Percentiles rank a stretch among this genome's conserved stretches.
phyloP scores from a whole-genome alignment of 352 stramenopile species.

The Phytopythium ostracodes region DNA sequence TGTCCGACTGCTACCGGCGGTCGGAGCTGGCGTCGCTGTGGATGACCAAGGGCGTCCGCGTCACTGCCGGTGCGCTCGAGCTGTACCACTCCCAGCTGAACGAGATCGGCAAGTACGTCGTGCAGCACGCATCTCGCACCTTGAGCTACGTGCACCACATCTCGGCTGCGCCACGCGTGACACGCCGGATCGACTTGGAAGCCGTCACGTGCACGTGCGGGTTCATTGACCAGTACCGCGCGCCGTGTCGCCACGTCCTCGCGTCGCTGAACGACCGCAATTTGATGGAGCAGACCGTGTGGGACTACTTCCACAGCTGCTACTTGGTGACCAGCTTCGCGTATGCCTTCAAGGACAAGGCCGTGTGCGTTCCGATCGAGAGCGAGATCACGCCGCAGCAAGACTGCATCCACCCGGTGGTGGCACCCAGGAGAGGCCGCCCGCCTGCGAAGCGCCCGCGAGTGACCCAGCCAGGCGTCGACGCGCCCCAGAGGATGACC shows the following conservation, averaged over 20 bases:
- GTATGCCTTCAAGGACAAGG: conserved; percentile 4
- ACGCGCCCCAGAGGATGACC: background rate
- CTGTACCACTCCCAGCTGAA: background rate
- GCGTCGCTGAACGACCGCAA: conserved; percentile 2
- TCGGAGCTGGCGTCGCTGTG: conserved; percentile 1
- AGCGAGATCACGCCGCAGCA: background rate
- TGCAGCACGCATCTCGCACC: conserved; percentile 4
- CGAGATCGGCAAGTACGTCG: conserved; percentile 4
- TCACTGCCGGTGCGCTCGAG: conserved; percentile 1
- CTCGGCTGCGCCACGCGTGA: background rate
- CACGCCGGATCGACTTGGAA: conserved; percentile 4
- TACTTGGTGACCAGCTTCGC: conserved; percentile 4
- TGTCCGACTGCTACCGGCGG: conserved; percentile 1
- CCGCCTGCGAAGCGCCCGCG: conserved; percentile 3
- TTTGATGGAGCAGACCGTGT: background rate
- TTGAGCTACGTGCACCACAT: conserved; percentile 5
- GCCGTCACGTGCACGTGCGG: conserved; percentile 3
- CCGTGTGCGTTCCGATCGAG: conserved; percentile 3
- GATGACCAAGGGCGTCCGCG: background rate
- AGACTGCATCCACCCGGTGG: background rate
- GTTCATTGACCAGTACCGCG: conserved; percentile 4
- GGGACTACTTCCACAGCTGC: conserved; percentile 3
- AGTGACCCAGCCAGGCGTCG: background rate
- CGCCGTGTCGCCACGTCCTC: conserved; percentile 4
- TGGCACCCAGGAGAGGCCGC: background rate